phyloP scores from a whole-genome alignment of 345 rosid genomes.

The rapeseed (Brassica napus) region DNA sequence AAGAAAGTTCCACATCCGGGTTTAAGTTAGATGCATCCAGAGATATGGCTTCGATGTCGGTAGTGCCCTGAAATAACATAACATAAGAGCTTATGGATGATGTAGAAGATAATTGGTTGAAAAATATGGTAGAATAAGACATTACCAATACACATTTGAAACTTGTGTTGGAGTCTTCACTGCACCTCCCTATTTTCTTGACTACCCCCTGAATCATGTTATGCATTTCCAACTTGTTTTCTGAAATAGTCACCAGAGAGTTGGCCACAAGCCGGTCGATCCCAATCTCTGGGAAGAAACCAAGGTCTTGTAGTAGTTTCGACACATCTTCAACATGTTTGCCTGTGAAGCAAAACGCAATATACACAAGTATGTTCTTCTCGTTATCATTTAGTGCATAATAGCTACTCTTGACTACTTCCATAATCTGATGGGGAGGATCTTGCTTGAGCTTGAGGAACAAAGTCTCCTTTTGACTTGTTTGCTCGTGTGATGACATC shows the following conservation, averaged over 20 bases:
- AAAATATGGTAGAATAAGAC: not conserved
- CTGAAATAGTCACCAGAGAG: constrained; percentile 23
- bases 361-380: constrained; percentile 1
- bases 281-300: constrained; percentile 15
- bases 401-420: constrained; percentile 2
- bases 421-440: not conserved
- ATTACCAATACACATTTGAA: constrained; percentile 19
- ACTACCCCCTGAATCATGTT: constrained; percentile 25
- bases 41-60: constrained; percentile 28
- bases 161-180: constrained; percentile 4
- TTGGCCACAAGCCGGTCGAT: constrained; percentile 33
- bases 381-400: not conserved
- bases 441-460: not conserved
- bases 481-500: not conserved
- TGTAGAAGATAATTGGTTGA: not conserved
- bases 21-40: not conserved
- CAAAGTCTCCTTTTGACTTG: constrained; percentile 1
- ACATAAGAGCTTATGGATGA: not conserved
- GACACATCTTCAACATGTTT: not conserved
- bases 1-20: not conserved
- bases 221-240: constrained; percentile 26
- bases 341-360: not conserved
- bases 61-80: constrained; percentile 27
- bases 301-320: constrained; percentile 24
- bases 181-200: constrained; percentile 14